These are phyloP conservation scores for Fusarium drepaniforme DNA, from an alignment of 2,329 filamentous ascomycete species.

Conservation along the genomic window DNA sequence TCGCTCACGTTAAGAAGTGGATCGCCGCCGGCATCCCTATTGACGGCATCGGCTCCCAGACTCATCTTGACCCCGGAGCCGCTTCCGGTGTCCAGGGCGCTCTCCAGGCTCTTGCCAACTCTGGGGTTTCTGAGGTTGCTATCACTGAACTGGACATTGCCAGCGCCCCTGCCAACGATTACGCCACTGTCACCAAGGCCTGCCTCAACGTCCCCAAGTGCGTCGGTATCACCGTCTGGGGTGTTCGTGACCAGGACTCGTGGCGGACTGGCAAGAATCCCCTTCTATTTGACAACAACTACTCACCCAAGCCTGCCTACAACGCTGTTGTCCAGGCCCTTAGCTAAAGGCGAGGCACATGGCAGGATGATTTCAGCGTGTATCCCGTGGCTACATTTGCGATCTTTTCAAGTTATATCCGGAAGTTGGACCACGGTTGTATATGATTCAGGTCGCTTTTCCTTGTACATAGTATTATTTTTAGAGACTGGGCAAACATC, in stretches of 20 bases:
- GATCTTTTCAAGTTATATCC: background rate
- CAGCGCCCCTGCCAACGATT: constrained; percentile 66
- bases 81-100: constrained; percentile 62
- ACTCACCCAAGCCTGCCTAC: background rate
- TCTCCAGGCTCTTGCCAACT: constrained; percentile 64
- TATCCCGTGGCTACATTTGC: background rate
- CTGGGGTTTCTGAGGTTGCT: constrained; percentile 68
- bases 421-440: background rate
- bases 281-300: background rate
- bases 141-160: constrained; percentile 78
- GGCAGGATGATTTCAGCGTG: background rate
- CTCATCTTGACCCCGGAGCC: constrained; percentile 56
- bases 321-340: background rate
- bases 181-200: constrained; percentile 67
- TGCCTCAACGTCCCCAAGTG: constrained; percentile 71
- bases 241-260: constrained; percentile 54
- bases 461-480: background rate
- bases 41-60: constrained; percentile 56
- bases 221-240: constrained; percentile 75
- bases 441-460: background rate
- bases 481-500: background rate
- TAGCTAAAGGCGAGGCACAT: background rate
- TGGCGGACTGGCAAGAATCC: background rate
- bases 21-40: constrained; percentile 64
- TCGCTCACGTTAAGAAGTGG: constrained; percentile 73